Percentiles rank a stretch among this genome's conserved stretches.
These are phyloP conservation scores for Plectosphaerella cucumerina DNA, from an alignment of 2,329 filamentous ascomycete species.

Conservation along the genomic window DNA sequence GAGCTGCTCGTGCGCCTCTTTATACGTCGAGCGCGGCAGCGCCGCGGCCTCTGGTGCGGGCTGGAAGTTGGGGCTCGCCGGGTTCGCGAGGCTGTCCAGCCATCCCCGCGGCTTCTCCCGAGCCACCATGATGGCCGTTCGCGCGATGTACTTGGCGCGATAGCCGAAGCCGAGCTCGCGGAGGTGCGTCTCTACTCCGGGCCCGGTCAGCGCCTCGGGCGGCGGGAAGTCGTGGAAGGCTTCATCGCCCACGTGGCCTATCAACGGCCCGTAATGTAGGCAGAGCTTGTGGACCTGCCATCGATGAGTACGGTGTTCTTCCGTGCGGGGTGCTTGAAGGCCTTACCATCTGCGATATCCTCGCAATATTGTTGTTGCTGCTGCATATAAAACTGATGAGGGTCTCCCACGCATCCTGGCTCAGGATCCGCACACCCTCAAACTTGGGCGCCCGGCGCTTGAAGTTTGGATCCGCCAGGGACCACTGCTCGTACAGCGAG, in stretches of 20 bases:
- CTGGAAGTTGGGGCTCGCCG: constrained; percentile 60
- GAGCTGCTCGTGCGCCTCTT: constrained; percentile 74
- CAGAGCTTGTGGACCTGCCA: constrained; percentile 78
- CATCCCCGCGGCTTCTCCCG: constrained; percentile 65
- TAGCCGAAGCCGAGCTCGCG: constrained; percentile 90
- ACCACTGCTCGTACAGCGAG: constrained; percentile 82
- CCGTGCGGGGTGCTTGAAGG: neutral
- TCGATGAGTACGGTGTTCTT: neutral
- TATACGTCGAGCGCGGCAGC: constrained; percentile 61
- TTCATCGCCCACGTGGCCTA: constrained; percentile 66
- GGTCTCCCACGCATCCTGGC: constrained; percentile 94
- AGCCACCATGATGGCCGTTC: constrained; percentile 74
- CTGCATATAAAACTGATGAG: constrained; percentile 95
- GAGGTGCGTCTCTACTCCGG: constrained; percentile 74
- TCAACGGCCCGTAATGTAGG: constrained; percentile 72
- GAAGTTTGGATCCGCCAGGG: constrained; percentile 80
- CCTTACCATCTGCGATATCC: constrained; percentile 88
- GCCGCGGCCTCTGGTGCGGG: constrained; percentile 34
- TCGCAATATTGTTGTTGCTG: constrained; percentile 95
- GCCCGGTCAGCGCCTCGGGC: constrained; percentile 66
- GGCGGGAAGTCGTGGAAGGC: constrained; percentile 84
- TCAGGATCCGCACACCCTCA: constrained; percentile 84
- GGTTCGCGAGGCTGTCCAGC: constrained; percentile 76
- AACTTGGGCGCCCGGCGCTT: constrained; percentile 82
- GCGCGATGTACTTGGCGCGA: constrained; percentile 84